phyloP scores from a whole-genome alignment of 1,284 basidiomycete species.

The Ustilago bromivora region DNA sequence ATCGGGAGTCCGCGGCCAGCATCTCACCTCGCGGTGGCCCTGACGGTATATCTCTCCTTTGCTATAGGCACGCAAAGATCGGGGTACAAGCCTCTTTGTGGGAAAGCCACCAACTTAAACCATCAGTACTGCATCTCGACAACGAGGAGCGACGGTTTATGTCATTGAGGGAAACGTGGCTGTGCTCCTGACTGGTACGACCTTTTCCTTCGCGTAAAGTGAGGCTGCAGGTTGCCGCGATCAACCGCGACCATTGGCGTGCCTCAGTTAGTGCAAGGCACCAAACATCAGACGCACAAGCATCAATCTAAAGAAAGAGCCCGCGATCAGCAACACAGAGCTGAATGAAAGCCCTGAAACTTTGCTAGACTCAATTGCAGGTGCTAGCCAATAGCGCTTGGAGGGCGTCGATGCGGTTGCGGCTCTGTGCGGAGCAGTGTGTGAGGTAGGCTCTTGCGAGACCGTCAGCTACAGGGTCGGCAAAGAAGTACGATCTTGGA shows the following conservation, averaged over 20 bases:
- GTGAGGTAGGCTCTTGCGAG: background rate
- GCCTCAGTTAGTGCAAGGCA: background rate
- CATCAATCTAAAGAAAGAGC: background rate
- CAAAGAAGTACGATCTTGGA: background rate
- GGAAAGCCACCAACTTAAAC: slow-evolving; percentile 1
- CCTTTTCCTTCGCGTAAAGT: slow-evolving; percentile 1
- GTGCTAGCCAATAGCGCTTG: background rate
- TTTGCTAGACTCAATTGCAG: background rate
- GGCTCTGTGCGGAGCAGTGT: background rate
- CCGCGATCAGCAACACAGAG: background rate
- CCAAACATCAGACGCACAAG: background rate
- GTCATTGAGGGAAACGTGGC: background rate
- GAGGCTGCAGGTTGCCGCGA: slow-evolving; percentile 1
- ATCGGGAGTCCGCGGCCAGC: background rate
- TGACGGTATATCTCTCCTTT: background rate
- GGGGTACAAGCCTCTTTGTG: background rate
- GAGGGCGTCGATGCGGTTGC: background rate
- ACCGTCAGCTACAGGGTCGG: background rate
- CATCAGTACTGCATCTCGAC: background rate
- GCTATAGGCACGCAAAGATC: background rate
- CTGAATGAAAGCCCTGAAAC: background rate
- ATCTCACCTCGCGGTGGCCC: background rate
- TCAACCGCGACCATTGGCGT: background rate
- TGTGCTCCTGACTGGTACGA: background rate
- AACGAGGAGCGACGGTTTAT: background rate